Conservation (phyloP, 129 eudicot species). For the Silybum marianum region DNA sequence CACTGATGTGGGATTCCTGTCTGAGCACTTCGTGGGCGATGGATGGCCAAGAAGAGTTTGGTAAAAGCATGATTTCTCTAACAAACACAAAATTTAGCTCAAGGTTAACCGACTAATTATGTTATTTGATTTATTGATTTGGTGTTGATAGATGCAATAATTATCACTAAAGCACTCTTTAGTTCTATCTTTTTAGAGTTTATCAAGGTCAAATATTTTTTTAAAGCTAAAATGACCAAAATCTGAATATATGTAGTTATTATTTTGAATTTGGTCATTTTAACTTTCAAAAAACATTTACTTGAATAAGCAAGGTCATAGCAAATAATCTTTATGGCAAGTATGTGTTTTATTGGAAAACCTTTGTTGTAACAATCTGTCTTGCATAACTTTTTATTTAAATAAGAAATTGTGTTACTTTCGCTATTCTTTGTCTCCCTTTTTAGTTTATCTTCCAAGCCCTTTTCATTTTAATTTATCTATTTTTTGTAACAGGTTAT, state of each 20-base stretch:
- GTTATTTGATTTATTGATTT: slow-evolving; percentile 30
- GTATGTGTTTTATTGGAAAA: neutral
- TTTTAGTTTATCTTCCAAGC: neutral
- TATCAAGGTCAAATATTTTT: slow-evolving; percentile 8
- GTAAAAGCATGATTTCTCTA: slow-evolving; percentile 23
- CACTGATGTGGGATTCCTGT: slow-evolving; percentile 58
- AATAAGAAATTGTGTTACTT: neutral
- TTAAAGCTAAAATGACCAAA: neutral
- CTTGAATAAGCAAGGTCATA: slow-evolving; percentile 1
- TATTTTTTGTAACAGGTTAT: neutral
- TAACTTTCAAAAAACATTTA: slow-evolving; percentile 4
- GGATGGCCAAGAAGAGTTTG: slow-evolving; percentile 47
- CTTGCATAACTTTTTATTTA: slow-evolving; percentile 5
- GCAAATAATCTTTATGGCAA: slow-evolving; percentile 8
- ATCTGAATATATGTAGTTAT: neutral
- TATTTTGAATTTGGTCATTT: slow-evolving; percentile 7
- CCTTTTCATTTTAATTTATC: neutral
- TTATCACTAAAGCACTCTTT: slow-evolving; percentile 6
- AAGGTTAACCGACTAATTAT: slow-evolving; percentile 23
- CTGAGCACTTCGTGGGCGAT: slow-evolving; percentile 50
- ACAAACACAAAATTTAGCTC: slow-evolving; percentile 27
- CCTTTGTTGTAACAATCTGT: slow-evolving; percentile 5
- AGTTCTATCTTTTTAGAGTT: neutral
- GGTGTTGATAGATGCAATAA: slow-evolving; percentile 34
- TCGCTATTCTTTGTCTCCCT: neutral